Evolutionary conservation across 805 yeast genomes (phyloP).

Genomic region (Hanseniaspora meyeri): DNA sequence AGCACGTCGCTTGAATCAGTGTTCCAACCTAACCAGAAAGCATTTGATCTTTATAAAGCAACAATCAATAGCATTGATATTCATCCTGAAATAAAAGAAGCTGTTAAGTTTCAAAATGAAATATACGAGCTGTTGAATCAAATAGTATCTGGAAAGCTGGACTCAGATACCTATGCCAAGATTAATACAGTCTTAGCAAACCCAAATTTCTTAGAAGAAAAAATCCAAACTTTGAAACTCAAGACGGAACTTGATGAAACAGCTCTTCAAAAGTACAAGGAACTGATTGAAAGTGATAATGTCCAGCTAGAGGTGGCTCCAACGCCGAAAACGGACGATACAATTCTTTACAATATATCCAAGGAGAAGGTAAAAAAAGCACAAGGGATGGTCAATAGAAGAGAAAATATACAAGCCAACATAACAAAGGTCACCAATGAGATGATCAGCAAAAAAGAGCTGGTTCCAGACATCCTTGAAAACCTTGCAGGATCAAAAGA

Average conservation of each 20-base stretch:
- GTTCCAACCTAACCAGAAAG: background rate
- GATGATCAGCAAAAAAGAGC: background rate
- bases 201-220: background rate
- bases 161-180: background rate
- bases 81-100: background rate
- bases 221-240: background rate
- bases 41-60: background rate
- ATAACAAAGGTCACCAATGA: background rate
- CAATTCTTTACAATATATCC: background rate
- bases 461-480: background rate
- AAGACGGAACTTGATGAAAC: background rate
- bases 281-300: background rate
- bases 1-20: no score
- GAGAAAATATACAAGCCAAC: constrained; percentile 2
- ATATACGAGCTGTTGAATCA: background rate
- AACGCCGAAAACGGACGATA: background rate
- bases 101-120: background rate
- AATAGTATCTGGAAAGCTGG: background rate
- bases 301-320: background rate
- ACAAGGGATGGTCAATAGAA: background rate
- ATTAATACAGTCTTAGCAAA: background rate
- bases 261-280: background rate
- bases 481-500: background rate
- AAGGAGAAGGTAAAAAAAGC: background rate
- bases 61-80: background rate